Evolutionary conservation across 202 grass and related monocot species (phyloP), one percentile per base, ranked within the genome.

Genomic region (Zizania palustris): DNA sequence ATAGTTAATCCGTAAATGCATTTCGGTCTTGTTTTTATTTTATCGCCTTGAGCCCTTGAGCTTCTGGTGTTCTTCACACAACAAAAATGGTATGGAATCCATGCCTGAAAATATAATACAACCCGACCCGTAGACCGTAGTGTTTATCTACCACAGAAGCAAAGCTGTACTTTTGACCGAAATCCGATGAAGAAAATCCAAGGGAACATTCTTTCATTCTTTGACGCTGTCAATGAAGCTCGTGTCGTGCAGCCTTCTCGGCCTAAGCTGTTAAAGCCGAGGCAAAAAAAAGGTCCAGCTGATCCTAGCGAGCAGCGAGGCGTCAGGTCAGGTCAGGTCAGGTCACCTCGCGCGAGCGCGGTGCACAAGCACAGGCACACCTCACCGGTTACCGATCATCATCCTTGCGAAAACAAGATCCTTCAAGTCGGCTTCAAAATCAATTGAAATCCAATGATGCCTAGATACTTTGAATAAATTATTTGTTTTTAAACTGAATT

Each of bases 201-300:
- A 55, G 18, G n/a, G 51, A 55, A 20, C 51, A 55, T 55, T 55
- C 42, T 51, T 86, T 81, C 51, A 55, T 55, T 55, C 42, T 51
- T 86, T 81, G 84, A 86, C 84, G 72, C 57, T 40, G 84, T 86
- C 84, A 86, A 86, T 18, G 40, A 45, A 45, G 33, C 77, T 33
- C 68, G 28, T 28, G 28, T 28, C 28, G 28, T 28, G 28, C 2
- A 28, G 28, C 28, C 28, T 28, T 28, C 28, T 69, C 51, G 69
- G 37, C 66, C 37, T 73, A 71, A 76, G 79, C 67, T 67, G 53
- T 73, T 79, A 87, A 86, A 82, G 51, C 60, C 79, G 85, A 60
- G 60, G 85, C 60, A 67, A 62, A 48, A 59, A 59, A 16, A 7
- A 43, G 34, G 67, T 64, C 59, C 38, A 49, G 22, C n/a, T n/a